Conservation (phyloP, 148 eudicot genomes). For the Linanthus parryae region DNA sequence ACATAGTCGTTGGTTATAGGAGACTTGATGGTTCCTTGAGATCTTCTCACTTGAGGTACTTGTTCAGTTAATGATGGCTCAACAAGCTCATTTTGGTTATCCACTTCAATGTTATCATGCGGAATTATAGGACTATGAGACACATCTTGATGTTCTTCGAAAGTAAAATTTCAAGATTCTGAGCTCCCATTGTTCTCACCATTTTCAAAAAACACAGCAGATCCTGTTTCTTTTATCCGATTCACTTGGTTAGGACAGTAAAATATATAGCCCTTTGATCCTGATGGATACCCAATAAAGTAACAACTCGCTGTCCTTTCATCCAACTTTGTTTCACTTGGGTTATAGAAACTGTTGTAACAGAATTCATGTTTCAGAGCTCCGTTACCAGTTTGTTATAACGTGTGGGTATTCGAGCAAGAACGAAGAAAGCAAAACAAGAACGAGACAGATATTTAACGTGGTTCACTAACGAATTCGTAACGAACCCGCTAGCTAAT, state of each 20-base stretch:
- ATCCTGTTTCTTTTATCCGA: neutral
- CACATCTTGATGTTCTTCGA: neutral
- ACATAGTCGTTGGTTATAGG: neutral
- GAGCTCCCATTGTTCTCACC: neutral
- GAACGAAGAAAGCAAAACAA: too few species aligned
- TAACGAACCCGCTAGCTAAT: too few species aligned
- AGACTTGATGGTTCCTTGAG: neutral
- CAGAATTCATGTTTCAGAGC: too few species aligned
- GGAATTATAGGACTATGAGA: neutral
- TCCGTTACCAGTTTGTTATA: too few species aligned
- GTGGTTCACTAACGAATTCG: too few species aligned
- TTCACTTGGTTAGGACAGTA: neutral
- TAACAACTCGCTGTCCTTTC: neutral
- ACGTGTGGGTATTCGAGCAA: too few species aligned
- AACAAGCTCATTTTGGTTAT: too few species aligned
- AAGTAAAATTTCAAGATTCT: neutral
- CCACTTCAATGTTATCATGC: neutral
- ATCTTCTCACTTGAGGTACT: neutral
- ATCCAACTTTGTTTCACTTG: constrained; percentile 1
- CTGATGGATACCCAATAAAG: too few species aligned
- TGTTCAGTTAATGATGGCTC: too few species aligned
- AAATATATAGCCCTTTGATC: neutral
- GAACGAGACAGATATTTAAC: too few species aligned
- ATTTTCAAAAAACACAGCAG: neutral
- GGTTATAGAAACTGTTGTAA: neutral